phyloP scores from a whole-genome alignment of 352 stramenopile genomes.

The Phytophthora sansomeana region DNA sequence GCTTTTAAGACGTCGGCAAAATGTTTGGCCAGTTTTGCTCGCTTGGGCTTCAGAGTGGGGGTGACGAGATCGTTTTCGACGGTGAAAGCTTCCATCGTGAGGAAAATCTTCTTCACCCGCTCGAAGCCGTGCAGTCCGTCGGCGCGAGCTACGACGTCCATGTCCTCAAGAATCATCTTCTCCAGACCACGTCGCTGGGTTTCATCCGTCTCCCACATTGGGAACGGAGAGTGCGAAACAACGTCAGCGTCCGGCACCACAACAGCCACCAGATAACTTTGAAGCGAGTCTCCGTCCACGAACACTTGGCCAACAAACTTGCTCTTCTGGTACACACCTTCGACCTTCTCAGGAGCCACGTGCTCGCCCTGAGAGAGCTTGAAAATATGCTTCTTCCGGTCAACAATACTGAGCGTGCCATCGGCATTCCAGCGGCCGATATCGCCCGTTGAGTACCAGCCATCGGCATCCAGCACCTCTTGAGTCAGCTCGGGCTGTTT shows the following conservation, averaged over 20 bases:
- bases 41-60: slow-evolving; percentile 97
- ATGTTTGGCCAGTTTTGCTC: slow-evolving; percentile 58
- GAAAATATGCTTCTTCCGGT: slow-evolving; percentile 94
- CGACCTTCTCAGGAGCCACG: slow-evolving; percentile 96
- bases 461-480: slow-evolving; percentile 89
- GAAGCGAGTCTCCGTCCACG: slow-evolving; percentile 95
- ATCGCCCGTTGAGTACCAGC: slow-evolving; percentile 97
- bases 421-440: slow-evolving; percentile 94
- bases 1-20: slow-evolving; percentile 58
- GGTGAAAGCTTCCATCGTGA: slow-evolving; percentile 86
- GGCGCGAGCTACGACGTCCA: slow-evolving; percentile 44
- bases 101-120: slow-evolving; percentile 88
- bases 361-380: slow-evolving; percentile 95
- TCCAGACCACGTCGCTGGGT: slow-evolving; percentile 28
- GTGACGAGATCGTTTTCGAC: slow-evolving; percentile 93
- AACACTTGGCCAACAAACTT: slow-evolving; percentile 93
- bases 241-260: slow-evolving; percentile 92
- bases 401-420: slow-evolving; percentile 88
- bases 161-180: slow-evolving; percentile 38
- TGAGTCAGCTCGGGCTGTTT: slow-evolving; percentile 91
- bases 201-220: slow-evolving; percentile 14
- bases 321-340: slow-evolving; percentile 92
- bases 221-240: slow-evolving; percentile 16
- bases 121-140: slow-evolving; percentile 91
- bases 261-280: slow-evolving; percentile 93